These are phyloP conservation scores for Annona cherimola DNA, from an alignment of 164 flowering plant genomes.

Conservation along the genomic window DNA sequence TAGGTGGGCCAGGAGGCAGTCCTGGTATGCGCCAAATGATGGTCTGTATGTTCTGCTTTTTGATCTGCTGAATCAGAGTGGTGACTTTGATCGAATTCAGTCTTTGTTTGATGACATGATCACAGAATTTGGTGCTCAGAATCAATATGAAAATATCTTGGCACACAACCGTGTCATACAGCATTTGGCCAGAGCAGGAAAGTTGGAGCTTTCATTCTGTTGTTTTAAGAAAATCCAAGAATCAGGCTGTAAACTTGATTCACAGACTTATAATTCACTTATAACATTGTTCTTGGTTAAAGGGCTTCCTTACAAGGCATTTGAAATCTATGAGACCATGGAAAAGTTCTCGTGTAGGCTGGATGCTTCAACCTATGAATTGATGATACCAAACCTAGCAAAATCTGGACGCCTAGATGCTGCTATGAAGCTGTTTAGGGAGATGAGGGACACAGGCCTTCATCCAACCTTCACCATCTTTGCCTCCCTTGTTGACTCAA, in stretches of 20 bases:
- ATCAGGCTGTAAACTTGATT: conserved; percentile 58
- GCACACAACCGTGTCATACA: conserved; percentile 75
- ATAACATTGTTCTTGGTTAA: conserved; percentile 69
- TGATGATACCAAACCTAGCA: conserved; percentile 90
- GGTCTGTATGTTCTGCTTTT: conserved; percentile 57
- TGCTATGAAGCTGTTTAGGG: conserved; percentile 81
- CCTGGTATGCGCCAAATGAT: conserved; percentile 66
- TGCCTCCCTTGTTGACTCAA: conserved; percentile 76
- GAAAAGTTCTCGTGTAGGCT: conserved; percentile 47
- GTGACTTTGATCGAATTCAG: conserved; percentile 72
- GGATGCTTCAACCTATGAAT: conserved; percentile 72
- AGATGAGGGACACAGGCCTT: conserved; percentile 65
- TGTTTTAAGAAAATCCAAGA: conserved; percentile 87
- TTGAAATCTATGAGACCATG: conserved; percentile 93
- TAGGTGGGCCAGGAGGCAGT: conserved; percentile 79
- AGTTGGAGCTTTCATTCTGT: conserved; percentile 79
- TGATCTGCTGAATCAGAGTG: conserved; percentile 54
- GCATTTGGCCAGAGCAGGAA: conserved; percentile 79
- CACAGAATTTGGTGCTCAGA: conserved; percentile 34
- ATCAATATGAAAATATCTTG: conserved; percentile 22
- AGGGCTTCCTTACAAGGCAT: conserved; percentile 92
- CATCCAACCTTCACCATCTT: conserved; percentile 55
- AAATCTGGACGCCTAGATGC: conserved; percentile 96
- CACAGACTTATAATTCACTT: conserved; percentile 64
- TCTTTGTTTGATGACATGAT: conserved; percentile 82